A percentile compares a stretch with the other conserved stretches of the same genome.
Conservation (phyloP, 257 asterid species). For the Eucommia ulmoides region DNA sequence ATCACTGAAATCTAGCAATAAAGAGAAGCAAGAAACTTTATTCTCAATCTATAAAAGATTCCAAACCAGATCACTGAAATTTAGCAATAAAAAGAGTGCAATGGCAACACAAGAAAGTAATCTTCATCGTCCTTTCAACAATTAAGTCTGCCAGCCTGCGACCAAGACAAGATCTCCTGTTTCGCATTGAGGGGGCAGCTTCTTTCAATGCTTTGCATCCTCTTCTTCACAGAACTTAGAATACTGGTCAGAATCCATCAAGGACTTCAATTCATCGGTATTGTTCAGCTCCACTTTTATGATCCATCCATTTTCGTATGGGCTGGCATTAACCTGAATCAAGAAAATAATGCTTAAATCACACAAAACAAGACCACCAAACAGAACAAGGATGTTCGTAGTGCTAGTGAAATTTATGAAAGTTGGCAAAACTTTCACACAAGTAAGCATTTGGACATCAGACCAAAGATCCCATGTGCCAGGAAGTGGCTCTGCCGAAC, state of each 20-base stretch:
- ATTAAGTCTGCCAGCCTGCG: not conserved
- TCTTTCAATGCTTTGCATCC: conserved; percentile 67
- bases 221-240: conserved; percentile 82
- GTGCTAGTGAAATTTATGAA: too few relatives aligned
- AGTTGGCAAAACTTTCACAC: too few relatives aligned
- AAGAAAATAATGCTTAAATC: not conserved
- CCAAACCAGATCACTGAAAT: too few relatives aligned
- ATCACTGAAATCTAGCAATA: not conserved
- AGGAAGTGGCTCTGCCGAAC: too few relatives aligned
- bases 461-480: too few relatives aligned
- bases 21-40: too few relatives aligned
- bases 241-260: conserved; percentile 60
- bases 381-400: too few relatives aligned
- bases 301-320: conserved; percentile 90
- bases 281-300: conserved; percentile 70
- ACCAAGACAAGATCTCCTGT: not conserved
- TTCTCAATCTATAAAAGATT: too few relatives aligned
- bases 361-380: not conserved
- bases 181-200: conserved; percentile 8
- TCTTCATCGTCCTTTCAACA: not conserved
- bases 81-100: not conserved
- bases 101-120: not conserved
- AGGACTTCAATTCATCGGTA: conserved; percentile 33
- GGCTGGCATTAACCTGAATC: conserved; percentile 61
- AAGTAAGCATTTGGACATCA: too few relatives aligned